These are phyloP conservation scores for Coccomyxa sp. DNA, from an alignment of 139 green algal genomes.

Conservation along the genomic window DNA sequence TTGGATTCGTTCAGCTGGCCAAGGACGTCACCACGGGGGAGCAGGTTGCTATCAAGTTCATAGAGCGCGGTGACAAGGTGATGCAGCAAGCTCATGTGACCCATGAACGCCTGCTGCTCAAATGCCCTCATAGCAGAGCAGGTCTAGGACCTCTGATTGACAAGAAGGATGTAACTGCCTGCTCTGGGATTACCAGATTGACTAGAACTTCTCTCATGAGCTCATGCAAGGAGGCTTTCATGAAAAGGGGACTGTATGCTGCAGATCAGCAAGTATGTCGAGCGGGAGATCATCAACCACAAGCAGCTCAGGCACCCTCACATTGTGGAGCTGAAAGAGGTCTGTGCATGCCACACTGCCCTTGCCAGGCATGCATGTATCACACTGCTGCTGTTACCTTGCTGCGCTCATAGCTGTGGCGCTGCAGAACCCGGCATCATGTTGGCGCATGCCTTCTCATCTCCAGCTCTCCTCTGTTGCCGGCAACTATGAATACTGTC, in stretches of 20 bases:
- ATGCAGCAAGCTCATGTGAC: no score
- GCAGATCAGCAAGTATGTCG: constrained; percentile 94
- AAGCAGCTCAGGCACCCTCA: constrained; percentile 53
- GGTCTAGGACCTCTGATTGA: no score
- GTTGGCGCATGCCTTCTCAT: neutral
- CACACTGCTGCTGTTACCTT: neutral
- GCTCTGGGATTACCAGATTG: no score
- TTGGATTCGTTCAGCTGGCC: constrained; percentile 85
- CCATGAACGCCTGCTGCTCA: no score
- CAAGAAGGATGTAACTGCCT: no score
- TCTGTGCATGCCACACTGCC: neutral
- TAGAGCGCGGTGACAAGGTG: constrained; percentile 69
- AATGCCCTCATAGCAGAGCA: no score
- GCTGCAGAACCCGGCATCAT: neutral
- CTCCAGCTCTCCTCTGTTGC: neutral
- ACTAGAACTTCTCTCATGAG: no score
- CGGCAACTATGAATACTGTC: neutral
- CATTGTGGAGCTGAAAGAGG: constrained; percentile 53
- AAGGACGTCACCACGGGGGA: constrained; percentile 61
- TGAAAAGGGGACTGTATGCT: neutral
- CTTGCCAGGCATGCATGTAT: neutral
- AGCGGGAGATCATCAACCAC: constrained; percentile 68
- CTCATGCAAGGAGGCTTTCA: no score
- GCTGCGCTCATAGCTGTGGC: neutral
- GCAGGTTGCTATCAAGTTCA: constrained; percentile 79